Conservation (phyloP, 2,329 filamentous ascomycete species). For the Trichoderma pleuroti region DNA sequence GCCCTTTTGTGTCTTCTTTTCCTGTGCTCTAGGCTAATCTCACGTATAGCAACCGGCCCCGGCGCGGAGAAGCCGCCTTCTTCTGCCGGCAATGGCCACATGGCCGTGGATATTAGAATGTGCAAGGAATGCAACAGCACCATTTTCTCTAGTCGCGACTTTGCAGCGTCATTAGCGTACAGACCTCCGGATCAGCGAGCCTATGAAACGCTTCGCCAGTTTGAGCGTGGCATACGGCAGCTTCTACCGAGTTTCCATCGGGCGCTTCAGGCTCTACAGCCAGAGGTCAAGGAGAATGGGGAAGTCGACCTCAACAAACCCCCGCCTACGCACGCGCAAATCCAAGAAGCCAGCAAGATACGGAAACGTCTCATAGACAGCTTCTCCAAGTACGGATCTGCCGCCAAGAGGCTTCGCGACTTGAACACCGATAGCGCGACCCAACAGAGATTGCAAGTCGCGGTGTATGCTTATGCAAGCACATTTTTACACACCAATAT, state of each 20-base stretch:
- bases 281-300: slow-evolving; percentile 39
- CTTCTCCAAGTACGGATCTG: slow-evolving; percentile 81
- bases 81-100: slow-evolving; percentile 39
- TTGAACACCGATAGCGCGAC: slow-evolving; percentile 68
- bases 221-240: slow-evolving; percentile 79
- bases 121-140: slow-evolving; percentile 78
- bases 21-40: not conserved
- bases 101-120: slow-evolving; percentile 81
- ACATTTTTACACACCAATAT: slow-evolving; percentile 85
- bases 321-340: slow-evolving; percentile 59
- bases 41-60: slow-evolving; percentile 21
- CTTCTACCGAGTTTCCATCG: slow-evolving; percentile 83
- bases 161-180: slow-evolving; percentile 63
- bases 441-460: slow-evolving; percentile 72
- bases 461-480: slow-evolving; percentile 78
- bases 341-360: slow-evolving; percentile 82
- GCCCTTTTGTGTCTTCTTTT: too few species aligned
- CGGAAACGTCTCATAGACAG: slow-evolving; percentile 86
- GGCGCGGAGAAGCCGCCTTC: slow-evolving; percentile 42
- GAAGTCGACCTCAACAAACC: slow-evolving; percentile 39
- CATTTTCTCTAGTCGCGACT: slow-evolving; percentile 68
- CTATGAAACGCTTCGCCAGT: slow-evolving; percentile 80
- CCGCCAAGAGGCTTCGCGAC: slow-evolving; percentile 76
- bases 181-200: slow-evolving; percentile 73
- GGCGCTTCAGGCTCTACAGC: slow-evolving; percentile 67